These are phyloP conservation scores for Tuctoria greenei DNA, from an alignment of 176 grass and related monocot genomes.

Conservation along the genomic window DNA sequence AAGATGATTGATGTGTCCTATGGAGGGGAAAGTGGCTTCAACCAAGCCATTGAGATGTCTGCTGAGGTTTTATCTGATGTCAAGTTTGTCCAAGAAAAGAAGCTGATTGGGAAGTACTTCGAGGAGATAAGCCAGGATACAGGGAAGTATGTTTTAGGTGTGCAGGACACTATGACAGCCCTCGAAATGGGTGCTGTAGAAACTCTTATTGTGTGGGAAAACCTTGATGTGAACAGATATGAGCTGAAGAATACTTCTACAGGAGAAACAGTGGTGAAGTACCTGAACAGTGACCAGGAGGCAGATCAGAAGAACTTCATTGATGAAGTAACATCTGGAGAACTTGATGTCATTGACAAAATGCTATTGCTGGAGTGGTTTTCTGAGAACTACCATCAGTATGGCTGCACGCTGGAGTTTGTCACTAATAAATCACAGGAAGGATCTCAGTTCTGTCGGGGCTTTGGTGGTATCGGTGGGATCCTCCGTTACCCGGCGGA, in stretches of 20 bases:
- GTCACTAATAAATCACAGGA: slow-evolving; percentile 67
- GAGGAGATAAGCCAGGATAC: slow-evolving; percentile 72
- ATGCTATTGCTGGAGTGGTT: slow-evolving; percentile 59
- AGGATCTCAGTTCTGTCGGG: slow-evolving; percentile 62
- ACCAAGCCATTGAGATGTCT: slow-evolving; percentile 68
- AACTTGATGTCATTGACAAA: slow-evolving; percentile 49
- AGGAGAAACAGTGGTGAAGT: slow-evolving; percentile 47
- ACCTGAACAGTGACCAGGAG: slow-evolving; percentile 43
- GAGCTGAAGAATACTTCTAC: slow-evolving; percentile 51
- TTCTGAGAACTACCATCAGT: slow-evolving; percentile 55
- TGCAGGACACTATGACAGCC: slow-evolving; percentile 55
- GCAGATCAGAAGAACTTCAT: slow-evolving; percentile 50
- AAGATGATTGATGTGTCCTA: slow-evolving; percentile 62
- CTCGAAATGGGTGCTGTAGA: slow-evolving; percentile 58
- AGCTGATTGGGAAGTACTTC: slow-evolving; percentile 63
- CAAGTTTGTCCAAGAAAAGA: slow-evolving; percentile 75
- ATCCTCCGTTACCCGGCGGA: slow-evolving; percentile 60
- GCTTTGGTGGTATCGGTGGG: slow-evolving; percentile 61
- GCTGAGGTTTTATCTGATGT: slow-evolving; percentile 49
- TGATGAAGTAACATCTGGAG: slow-evolving; percentile 22
- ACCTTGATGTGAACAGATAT: slow-evolving; percentile 53
- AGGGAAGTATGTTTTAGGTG: slow-evolving; percentile 54
- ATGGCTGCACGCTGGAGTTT: slow-evolving; percentile 54
- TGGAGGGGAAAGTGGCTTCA: slow-evolving; percentile 61
- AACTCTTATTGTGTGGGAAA: slow-evolving; percentile 65